Base-by-base conservation (phyloP, 495 filamentous ascomycete genomes). In the Neurospora sp. region DNA sequence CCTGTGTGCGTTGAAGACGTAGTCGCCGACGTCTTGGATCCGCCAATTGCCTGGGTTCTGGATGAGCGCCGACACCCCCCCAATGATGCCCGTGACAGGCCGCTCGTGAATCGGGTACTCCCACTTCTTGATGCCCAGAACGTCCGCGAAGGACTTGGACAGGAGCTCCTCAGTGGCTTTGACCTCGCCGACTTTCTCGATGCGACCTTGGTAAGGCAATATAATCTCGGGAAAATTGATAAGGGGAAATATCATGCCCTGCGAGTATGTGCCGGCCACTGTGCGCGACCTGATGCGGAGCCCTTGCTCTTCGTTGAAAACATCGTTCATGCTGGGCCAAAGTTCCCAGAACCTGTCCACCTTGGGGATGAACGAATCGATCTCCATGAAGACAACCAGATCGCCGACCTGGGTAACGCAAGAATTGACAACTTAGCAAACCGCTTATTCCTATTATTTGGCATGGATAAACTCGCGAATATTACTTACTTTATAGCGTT, bases 351-450 rank as follows among this genome's bases (percentile, higher is more conserved):
- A 77, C 7, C 70, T 31, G 48, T 37, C 18, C 5, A 3, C 31
- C 1, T 23, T 69, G 35, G 78, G 78, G 20, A 79, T 39, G 59
- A 79, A 75, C 0, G 59, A 73, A 39, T 79, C 78, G 16, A 79
- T 78, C 46, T 79, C 75, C 59, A 78, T 72, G 31, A 72, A 79
- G 18, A 79, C 69, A 12, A 79, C 77, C 4, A 79, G 37, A n/a
- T 77, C 73, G 20, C 71, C 72, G 1, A 69, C 59, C 72, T 78
- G 41, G n/a, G 8, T 12, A 18, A 5, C 5, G 23, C 27, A 37
- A 39, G 5, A 9, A 27, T 9, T 6, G 14, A 9, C 54, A 62
- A 4, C 5, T 62, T 35, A 35, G 54, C 1, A 4, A 35, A 5
- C 14, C 1, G 6, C 14, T 14, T 35, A 18, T 31, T 7, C 1